These are phyloP conservation scores for Cryptococcus amylolentus DNA, from an alignment of 1,284 basidiomycete species.

Conservation along the genomic window DNA sequence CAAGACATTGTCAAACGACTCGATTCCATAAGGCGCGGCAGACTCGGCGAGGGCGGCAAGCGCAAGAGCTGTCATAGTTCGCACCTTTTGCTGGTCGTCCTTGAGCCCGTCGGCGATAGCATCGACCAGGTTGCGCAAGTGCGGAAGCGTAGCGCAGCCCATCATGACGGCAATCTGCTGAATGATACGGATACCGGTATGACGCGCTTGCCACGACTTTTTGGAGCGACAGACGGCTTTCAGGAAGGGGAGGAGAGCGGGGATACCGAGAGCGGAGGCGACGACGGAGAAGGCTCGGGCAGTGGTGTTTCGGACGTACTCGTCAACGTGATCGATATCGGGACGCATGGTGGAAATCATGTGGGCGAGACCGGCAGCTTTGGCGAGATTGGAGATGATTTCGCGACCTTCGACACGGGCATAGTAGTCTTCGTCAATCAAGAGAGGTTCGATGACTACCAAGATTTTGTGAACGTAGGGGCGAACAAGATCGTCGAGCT, in stretches of 20 bases:
- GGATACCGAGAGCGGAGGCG: slow-evolving; percentile 96
- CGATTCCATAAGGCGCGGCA: slow-evolving; percentile 97
- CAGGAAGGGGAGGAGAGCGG: slow-evolving; percentile 93
- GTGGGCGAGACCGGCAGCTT: slow-evolving; percentile 96
- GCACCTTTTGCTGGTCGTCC: slow-evolving; percentile 98
- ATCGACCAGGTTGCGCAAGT: slow-evolving; percentile 92
- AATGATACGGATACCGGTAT: slow-evolving; percentile 98
- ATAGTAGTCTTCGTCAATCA: slow-evolving; percentile 99
- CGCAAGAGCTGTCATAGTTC: slow-evolving; percentile 96
- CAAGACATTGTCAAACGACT: slow-evolving; percentile 97
- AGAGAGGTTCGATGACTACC: slow-evolving; percentile 96
- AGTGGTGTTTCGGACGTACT: slow-evolving; percentile 98
- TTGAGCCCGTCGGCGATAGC: slow-evolving; percentile 93
- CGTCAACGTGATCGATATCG: slow-evolving; percentile 99
- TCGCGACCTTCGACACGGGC: slow-evolving; percentile 98
- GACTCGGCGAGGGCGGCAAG: slow-evolving; percentile 97
- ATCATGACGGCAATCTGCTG: slow-evolving; percentile 99
- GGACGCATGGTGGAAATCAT: slow-evolving; percentile 99
- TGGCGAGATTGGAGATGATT: slow-evolving; percentile 98
- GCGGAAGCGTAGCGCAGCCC: slow-evolving; percentile 98
- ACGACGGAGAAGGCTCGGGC: slow-evolving; percentile 99
- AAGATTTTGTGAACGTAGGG: slow-evolving; percentile 99
- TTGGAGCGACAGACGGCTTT: slow-evolving; percentile 98
- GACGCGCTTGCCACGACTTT: slow-evolving; percentile 99
- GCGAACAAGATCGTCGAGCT: slow-evolving; percentile 96